phyloP scores from a whole-genome alignment of 1,139 yeast genomes.

The Blastobotrys apis region DNA sequence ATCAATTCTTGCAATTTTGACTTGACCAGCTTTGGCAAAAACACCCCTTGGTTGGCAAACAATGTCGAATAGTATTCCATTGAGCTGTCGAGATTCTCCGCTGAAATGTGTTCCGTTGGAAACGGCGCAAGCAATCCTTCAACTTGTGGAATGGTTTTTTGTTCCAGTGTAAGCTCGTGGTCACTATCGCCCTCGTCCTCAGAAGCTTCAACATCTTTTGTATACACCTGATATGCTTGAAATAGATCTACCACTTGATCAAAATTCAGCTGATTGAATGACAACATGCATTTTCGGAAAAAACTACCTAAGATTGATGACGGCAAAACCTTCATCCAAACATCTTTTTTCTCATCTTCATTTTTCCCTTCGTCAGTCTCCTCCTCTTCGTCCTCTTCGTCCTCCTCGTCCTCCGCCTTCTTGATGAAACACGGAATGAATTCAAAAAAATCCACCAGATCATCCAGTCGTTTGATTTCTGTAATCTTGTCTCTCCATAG shows the following conservation, averaged over 20 bases:
- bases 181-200: constrained; percentile 3
- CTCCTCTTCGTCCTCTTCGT: constrained; percentile 1
- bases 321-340: constrained; percentile 6
- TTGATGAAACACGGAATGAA: constrained; percentile 10
- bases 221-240: constrained; percentile 49
- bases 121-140: neutral
- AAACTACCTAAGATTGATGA: constrained; percentile 40
- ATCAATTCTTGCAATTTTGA: constrained; percentile 48
- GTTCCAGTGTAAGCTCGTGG: constrained; percentile 1
- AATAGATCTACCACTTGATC: constrained; percentile 55
- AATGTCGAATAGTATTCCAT: constrained; percentile 55
- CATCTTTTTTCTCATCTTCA: neutral
- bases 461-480: constrained; percentile 19
- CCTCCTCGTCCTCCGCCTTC: neutral
- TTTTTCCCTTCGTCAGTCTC: no score
- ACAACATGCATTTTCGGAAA: constrained; percentile 42
- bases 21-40: constrained; percentile 45
- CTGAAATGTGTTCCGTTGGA: constrained; percentile 37
- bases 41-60: constrained; percentile 42
- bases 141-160: neutral
- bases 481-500: no score
- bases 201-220: constrained; percentile 32
- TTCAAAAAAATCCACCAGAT: constrained; percentile 16
- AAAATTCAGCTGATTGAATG: constrained; percentile 53
- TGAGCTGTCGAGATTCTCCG: constrained; percentile 49